Evolutionary conservation across 345 rosid species (phyloP).

Genomic region (Aurinia saxatilis): DNA sequence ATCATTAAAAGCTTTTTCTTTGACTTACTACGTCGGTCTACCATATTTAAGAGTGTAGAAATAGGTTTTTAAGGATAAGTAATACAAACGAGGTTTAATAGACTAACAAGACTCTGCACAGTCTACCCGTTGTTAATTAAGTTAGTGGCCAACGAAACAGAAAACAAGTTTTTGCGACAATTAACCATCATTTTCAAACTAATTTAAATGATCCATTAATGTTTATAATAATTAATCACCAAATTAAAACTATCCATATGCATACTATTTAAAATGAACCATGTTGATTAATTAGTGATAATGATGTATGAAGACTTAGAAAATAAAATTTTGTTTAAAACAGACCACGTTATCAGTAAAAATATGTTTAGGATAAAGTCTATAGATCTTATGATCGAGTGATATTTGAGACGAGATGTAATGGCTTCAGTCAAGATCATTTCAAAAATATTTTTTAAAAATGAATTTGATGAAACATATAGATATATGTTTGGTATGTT

Average conservation of each 20-base stretch:
- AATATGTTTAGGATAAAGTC: no score
- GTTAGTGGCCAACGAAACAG: no score
- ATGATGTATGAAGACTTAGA: background rate
- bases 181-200: background rate
- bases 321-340: no score
- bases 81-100: background rate
- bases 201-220: background rate
- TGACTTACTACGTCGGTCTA: conserved; percentile 10
- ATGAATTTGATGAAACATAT: no score
- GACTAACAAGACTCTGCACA: no score
- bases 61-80: background rate
- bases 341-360: no score
- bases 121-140: no score
- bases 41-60: background rate
- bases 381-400: no score
- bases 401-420: no score
- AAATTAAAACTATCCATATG: background rate
- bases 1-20: conserved; percentile 13
- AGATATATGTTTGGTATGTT: no score
- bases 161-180: background rate
- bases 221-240: background rate
- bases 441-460: no score
- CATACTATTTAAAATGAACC: background rate
- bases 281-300: background rate
- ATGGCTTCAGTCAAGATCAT: no score